Conservation (phyloP, 805 yeast genomes). For the Ogataea salicorniae region DNA sequence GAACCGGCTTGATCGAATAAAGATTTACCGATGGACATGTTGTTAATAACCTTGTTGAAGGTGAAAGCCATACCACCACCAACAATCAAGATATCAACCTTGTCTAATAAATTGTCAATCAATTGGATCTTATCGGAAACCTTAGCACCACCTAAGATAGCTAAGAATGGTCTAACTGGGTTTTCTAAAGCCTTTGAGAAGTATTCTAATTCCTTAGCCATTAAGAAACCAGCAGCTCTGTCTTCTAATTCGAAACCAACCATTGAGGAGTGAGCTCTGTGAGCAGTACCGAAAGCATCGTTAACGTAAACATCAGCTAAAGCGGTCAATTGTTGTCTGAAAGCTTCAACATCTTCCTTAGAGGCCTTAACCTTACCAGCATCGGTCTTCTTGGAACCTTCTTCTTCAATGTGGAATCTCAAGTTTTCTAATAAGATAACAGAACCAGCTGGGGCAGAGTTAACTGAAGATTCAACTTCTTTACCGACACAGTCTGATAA, state of each 20-base stretch:
- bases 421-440: constrained; percentile 92
- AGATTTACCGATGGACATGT: constrained; percentile 86
- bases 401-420: constrained; percentile 98
- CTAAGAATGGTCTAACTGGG: constrained; percentile 97
- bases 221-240: constrained; percentile 98
- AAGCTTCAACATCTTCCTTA: constrained; percentile 72
- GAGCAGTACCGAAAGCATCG: constrained; percentile 99
- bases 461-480: constrained; percentile 78
- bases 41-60: constrained; percentile 88
- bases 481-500: constrained; percentile 88
- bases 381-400: constrained; percentile 76
- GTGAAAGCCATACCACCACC: constrained; percentile 99
- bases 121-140: constrained; percentile 98
- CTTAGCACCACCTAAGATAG: constrained; percentile 99
- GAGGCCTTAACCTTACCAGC: constrained; percentile 94
- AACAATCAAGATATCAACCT: constrained; percentile 88
- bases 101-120: constrained; percentile 93
- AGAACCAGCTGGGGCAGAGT: constrained; percentile 69
- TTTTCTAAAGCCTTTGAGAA: constrained; percentile 97
- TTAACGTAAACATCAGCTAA: constrained; percentile 96
- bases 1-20: constrained; percentile 93
- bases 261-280: constrained; percentile 99
- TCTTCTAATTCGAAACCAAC: constrained; percentile 94
- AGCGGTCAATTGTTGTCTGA: constrained; percentile 85
- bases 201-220: constrained; percentile 95